These are phyloP conservation scores for Gnomoniopsis smithogilvyi DNA, from an alignment of 2,329 filamentous ascomycete species.

Conservation along the genomic window DNA sequence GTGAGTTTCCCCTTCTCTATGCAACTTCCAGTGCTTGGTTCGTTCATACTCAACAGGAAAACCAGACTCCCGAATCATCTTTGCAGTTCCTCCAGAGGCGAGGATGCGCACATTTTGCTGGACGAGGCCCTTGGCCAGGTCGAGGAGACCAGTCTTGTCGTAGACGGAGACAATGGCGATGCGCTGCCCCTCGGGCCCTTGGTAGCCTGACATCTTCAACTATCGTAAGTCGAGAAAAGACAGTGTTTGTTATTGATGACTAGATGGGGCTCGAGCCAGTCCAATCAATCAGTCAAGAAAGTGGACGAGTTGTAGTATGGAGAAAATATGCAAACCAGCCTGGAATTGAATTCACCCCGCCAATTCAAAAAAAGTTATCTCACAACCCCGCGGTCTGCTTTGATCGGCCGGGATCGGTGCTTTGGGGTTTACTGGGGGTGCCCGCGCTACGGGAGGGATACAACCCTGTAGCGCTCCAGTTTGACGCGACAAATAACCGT, in stretches of 20 bases:
- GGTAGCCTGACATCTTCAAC: slow-evolving; percentile 1
- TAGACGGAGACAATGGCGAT: slow-evolving; percentile 96
- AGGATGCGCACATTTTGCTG: slow-evolving; percentile 89
- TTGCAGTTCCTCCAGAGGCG: slow-evolving; percentile 91
- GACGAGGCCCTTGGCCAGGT: slow-evolving; percentile 86
- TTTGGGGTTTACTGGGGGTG: neutral
- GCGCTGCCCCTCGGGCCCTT: slow-evolving; percentile 41
- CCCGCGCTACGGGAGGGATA: too few species aligned
- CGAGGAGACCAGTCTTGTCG: slow-evolving; percentile 94
- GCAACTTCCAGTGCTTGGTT: neutral
- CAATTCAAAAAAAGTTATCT: neutral
- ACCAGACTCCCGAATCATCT: slow-evolving; percentile 93
- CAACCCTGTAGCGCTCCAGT: neutral
- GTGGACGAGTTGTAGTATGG: neutral
- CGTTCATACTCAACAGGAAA: slow-evolving; percentile 82
- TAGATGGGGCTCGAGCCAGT: neutral
- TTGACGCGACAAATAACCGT: neutral
- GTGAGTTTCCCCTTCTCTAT: neutral
- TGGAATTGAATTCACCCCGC: neutral
- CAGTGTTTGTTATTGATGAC: neutral
- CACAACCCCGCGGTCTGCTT: neutral
- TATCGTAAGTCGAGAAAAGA: neutral
- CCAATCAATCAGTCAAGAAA: slow-evolving; percentile 1
- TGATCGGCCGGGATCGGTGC: slow-evolving; percentile 9
- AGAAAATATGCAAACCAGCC: neutral